Evolutionary conservation across 1,284 basidiomycete genomes (phyloP), one percentile per base, ranked within the genome.

Genomic region (Tilletia setariae): DNA sequence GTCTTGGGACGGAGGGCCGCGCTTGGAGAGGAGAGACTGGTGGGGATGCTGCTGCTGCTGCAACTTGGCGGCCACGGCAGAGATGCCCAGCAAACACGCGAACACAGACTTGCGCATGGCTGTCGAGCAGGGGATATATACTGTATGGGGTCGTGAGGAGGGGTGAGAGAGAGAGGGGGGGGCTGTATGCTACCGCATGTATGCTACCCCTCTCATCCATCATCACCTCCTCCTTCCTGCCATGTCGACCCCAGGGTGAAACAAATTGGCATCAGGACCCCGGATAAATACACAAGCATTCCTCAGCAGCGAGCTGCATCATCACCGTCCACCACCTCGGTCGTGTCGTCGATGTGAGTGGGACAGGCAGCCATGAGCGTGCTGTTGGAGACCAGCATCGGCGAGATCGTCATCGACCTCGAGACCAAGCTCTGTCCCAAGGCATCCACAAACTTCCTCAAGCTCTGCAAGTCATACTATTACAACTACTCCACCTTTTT

Each of bases 381-480:
- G 62, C 87, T 98, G 71, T 88, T 98, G 73, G 94, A 98, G 86
- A 98, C 94, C 6, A 96, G 93, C 43, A 85, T 98, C 1, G 94
- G 94, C 71, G 94, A 98, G 85, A 86, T 98, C 67, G 92, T 98
- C 73, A 79, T 98, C 81, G 95, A 98, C 85, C 87, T 98, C 61
- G 92, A 97, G 81, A 89, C 91, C n/a, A 92, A 94, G 13, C 85
- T 86, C 49, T 97, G 94, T 82, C 95, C 95, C 0, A 89, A 88
- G 80, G 92, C 90, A 43, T 93, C 91, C 84, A 88, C 92, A 83
- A 98, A 98, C 86, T 98, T 98, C 82, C 88, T 98, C 72, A 98
- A 98, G 83, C 86, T 98, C 66, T 97, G 94, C 85, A 95, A 95
- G 85, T 86, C 92, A 71, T 96, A 97, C 83, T 95, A 95, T 83